Percentiles rank a stretch among this genome's conserved stretches.
phyloP scores from a whole-genome alignment of 1,284 basidiomycete species.

The Tilletia setariae region DNA sequence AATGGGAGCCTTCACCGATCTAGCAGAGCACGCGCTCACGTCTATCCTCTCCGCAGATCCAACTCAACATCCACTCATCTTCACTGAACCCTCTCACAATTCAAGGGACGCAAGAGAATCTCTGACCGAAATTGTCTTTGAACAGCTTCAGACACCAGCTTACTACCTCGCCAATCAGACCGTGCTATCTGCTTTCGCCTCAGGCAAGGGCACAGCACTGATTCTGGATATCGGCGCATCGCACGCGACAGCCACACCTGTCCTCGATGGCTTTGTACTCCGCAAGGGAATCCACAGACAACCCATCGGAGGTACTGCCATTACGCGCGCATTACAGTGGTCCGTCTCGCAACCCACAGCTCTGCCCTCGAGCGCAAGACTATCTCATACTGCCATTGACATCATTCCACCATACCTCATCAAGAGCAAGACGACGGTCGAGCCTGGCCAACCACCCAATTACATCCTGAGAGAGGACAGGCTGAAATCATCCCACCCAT shows the following conservation, averaged over 20 bases:
- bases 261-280: constrained; percentile 96
- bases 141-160: constrained; percentile 88
- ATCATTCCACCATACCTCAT: constrained; percentile 83
- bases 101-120: constrained; percentile 80
- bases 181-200: constrained; percentile 95
- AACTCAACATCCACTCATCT: constrained; percentile 82
- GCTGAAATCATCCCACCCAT: constrained; percentile 62
- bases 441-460: constrained; percentile 67
- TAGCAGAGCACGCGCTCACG: constrained; percentile 34
- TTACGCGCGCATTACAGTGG: constrained; percentile 23
- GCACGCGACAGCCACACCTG: constrained; percentile 83
- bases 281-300: constrained; percentile 70
- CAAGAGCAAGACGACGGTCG: constrained; percentile 65
- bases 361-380: not conserved
- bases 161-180: constrained; percentile 95
- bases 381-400: constrained; percentile 14
- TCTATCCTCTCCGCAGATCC: constrained; percentile 34
- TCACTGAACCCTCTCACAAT: constrained; percentile 97
- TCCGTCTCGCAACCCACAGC: constrained; percentile 13
- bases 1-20: constrained; percentile 29
- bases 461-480: constrained; percentile 46
- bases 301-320: constrained; percentile 43
- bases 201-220: constrained; percentile 90
- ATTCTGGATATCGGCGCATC: constrained; percentile 90
- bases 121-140: constrained; percentile 95